phyloP scores from a whole-genome alignment of 2,329 filamentous ascomycete species.

The Aspergillus ochraceus region DNA sequence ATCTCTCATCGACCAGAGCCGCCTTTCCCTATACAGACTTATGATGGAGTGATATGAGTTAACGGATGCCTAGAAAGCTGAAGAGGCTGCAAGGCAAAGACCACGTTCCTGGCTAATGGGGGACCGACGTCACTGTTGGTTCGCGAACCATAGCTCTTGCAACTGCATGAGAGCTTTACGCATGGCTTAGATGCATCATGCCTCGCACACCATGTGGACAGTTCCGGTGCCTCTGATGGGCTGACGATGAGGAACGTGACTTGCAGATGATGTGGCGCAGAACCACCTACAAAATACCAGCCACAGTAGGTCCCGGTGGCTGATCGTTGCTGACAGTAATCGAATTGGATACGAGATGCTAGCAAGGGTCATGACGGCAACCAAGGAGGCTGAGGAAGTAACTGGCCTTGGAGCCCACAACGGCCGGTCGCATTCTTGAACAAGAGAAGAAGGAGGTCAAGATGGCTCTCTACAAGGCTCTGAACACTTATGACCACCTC shows the following conservation, averaged over 20 bases:
- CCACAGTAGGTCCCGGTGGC: not conserved
- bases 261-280: slow-evolving; percentile 6
- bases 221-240: not conserved
- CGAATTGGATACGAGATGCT: not conserved
- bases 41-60: not conserved
- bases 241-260: not conserved
- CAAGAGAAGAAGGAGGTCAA: not conserved
- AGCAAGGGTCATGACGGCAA: not conserved
- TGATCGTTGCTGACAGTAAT: not conserved
- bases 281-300: not conserved
- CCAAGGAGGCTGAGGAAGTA: not conserved
- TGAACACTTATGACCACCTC: slow-evolving; percentile 23
- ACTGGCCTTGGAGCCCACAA: not conserved
- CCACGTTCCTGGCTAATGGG: not conserved
- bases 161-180: not conserved
- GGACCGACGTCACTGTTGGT: not conserved
- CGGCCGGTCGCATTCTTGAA: not conserved
- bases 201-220: slow-evolving; percentile 1
- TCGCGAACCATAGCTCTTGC: not conserved
- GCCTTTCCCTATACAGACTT: not conserved
- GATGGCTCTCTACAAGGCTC: slow-evolving; percentile 7
- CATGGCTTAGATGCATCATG: not conserved
- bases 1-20: not conserved
- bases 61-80: not conserved
- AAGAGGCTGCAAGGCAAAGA: not conserved